A percentile compares a stretch with the other conserved stretches of the same genome.
Evolutionary conservation across 352 stramenopile species (phyloP).

Genomic region (Halophytophthora polymorphica): DNA sequence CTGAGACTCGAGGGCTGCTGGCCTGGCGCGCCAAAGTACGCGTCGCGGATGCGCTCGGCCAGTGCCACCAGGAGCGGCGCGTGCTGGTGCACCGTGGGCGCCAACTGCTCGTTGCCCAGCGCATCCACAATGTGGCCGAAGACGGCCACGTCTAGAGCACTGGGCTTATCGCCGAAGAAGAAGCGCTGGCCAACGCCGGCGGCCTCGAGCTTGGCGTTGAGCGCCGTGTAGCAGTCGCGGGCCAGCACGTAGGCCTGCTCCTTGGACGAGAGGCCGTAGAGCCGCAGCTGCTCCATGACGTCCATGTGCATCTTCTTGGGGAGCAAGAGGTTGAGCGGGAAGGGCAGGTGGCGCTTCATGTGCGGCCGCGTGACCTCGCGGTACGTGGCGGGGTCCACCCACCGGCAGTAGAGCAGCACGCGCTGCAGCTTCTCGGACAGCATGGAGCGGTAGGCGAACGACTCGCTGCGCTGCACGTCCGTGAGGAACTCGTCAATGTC

Average conservation of each 20-base stretch:
- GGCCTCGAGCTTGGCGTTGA: slow-evolving; percentile 78
- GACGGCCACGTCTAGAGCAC: slow-evolving; percentile 71
- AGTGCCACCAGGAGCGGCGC: slow-evolving; percentile 71
- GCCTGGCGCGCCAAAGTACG: slow-evolving; percentile 52
- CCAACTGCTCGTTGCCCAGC: slow-evolving; percentile 69
- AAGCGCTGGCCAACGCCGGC: slow-evolving; percentile 36
- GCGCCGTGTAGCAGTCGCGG: slow-evolving; percentile 79
- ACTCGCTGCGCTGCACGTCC: slow-evolving; percentile 73
- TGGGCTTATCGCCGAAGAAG: slow-evolving; percentile 70
- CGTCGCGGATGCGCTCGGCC: slow-evolving; percentile 66
- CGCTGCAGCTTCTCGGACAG: slow-evolving; percentile 81
- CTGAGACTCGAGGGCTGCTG: slow-evolving; percentile 40
- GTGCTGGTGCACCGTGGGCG: slow-evolving; percentile 68
- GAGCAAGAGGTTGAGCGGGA: slow-evolving; percentile 78
- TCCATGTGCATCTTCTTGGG: slow-evolving; percentile 85
- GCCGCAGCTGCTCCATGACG: slow-evolving; percentile 52
- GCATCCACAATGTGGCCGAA: slow-evolving; percentile 85
- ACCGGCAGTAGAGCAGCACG: slow-evolving; percentile 80
- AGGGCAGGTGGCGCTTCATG: slow-evolving; percentile 79
- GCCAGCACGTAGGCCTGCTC: slow-evolving; percentile 82
- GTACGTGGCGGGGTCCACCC: slow-evolving; percentile 83
- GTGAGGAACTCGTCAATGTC: slow-evolving; percentile 76
- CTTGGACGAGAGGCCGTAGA: slow-evolving; percentile 60
- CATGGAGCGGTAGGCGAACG: slow-evolving; percentile 79
- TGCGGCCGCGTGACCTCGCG: slow-evolving; percentile 79